Base-by-base conservation (phyloP, 345 rosid species). In the Conringia planisiliqua region DNA sequence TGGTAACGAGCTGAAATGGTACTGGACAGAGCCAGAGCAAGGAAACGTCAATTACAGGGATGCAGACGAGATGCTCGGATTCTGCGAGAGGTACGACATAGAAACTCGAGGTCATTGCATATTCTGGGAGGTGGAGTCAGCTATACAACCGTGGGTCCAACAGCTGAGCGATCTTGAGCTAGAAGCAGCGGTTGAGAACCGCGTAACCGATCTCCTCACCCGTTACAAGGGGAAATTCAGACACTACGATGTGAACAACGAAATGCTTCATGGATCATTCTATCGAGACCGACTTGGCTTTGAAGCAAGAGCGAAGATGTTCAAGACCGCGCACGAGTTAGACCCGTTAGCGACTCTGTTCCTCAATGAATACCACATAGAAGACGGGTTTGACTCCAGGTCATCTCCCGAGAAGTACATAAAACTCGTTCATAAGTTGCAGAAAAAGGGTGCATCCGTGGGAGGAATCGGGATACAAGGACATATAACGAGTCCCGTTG, bases 391-490 rank as follows among this genome's bases (percentile, higher is more conserved):
- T 42, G 98, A 94, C 80, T 36, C 88, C 16, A 87, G 84, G 78
- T 91, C 98, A 52, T 80, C 76, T 1, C 97, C 98, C 0, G 97
- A 90, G 44, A 94, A 79, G 85, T 94, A 92, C 70, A 83, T 84
- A 27, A 82, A 89, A n/a, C 96, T 86, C 0, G 84, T 92, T 68
- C 85, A 87, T 55, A 79, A 74, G 76, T 76, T 95, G 79, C 96
- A 89, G 38, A 89, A 82, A 61, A 87, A 85, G 66, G 97, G 93
- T 42, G 97, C 99, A 1, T 85, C 88, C 0, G 93, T 92, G 10
- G 97, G 97, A 52, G 99, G 99, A 17, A 87, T 95, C 4, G 99
- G 96, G 58, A 85, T 95, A 42, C 99, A 95, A 78, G 97, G 97
- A 40, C 99, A 95, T 63, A 92, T 95, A 52, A 88, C 89, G 20